Base-by-base conservation (phyloP, 225 moss, liverwort and hornwort genomes). In the Pleurozium schreberi region DNA sequence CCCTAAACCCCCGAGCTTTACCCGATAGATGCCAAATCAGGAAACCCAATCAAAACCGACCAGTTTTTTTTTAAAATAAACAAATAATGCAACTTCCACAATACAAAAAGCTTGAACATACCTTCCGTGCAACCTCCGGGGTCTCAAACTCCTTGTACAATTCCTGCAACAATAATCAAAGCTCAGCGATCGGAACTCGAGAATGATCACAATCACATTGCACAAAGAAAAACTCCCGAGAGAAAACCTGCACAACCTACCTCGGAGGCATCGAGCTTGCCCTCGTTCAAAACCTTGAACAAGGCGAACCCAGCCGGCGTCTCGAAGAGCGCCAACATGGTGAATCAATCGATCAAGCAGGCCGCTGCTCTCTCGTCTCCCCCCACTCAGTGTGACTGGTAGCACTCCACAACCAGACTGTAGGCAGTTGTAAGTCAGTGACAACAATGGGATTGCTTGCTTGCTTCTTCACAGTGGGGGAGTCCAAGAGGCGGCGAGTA, bases 291-390 rank as follows among this genome's bases (percentile, higher is more conserved):
- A 60, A 98, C 89, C 85, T 96, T 92, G 88, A 96, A 98, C 90
- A 98, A 86, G 83, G 96, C 97, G 87, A 96, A 98, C 84, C 96
- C 97, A 38, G 96, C 97, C 69, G 96, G 96, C 87, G 97, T 96
- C 89, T 98, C 96, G 73, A 96, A 98, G 61, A 98, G 90, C 68
- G 95, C 97, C 93, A 96, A 95, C 97, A 97, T 97, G 87, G 89
- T 93, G 92, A 74, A 88, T 55, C 33, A 65, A 89, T n/a, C 69
- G 58, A 62, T 19, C 63, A 82, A 47, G 63, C 82, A 78, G 33
- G 36, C 45, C 73, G 77, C 42, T 79, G 84, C 88, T 65, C 80
- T 81, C 88, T 83, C 75, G 88, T 73, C 62, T 69, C 76, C 91
- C 69, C 92, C 92, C 92, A 90, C 88, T 90, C 92, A 90, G 90